Evolutionary conservation across 2,329 filamentous ascomycete genomes (phyloP).

Genomic region (Hymenotorrendiella dingleyae): DNA sequence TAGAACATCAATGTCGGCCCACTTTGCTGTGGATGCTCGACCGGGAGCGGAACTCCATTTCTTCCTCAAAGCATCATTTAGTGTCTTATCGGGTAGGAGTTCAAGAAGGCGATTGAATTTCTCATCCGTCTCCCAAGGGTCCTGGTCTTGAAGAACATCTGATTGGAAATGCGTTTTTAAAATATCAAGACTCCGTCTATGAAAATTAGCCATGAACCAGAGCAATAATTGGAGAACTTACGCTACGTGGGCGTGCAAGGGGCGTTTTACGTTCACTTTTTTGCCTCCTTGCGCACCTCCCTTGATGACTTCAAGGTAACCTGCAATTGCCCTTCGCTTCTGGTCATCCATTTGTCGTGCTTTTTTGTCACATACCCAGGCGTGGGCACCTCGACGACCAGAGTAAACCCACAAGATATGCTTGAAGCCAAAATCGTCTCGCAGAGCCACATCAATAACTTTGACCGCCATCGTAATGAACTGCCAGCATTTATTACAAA

Average conservation of each 20-base stretch:
- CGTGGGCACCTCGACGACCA: conserved; percentile 90
- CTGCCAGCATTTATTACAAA: conserved; percentile 90
- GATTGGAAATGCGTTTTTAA: conserved; percentile 78
- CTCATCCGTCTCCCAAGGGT: conserved; percentile 71
- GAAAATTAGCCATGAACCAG: conserved; percentile 6
- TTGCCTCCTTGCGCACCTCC: conserved; percentile 83
- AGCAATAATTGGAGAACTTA: conserved; percentile 34
- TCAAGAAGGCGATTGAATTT: conserved; percentile 72
- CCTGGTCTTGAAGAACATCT: conserved; percentile 76
- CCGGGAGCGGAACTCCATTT: conserved; percentile 87
- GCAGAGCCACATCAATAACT: conserved; percentile 77
- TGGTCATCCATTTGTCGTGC: conserved; percentile 81
- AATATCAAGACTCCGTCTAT: conserved; percentile 74
- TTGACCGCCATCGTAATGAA: conserved; percentile 99
- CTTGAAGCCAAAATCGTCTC: conserved; percentile 93
- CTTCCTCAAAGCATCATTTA: conserved; percentile 73
- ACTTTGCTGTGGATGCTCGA: conserved; percentile 74
- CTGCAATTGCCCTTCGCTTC: conserved; percentile 76
- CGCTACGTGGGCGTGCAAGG: conserved; percentile 83
- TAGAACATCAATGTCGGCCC: conserved; percentile 85
- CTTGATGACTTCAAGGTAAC: conserved; percentile 84
- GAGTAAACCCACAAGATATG: conserved; percentile 99
- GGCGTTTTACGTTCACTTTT: conserved; percentile 76
- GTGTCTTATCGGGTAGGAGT: conserved; percentile 73
- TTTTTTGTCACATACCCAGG: conserved; percentile 92